phyloP scores from a whole-genome alignment of 148 eudicot species.

The Vaccinium myrtillus region DNA sequence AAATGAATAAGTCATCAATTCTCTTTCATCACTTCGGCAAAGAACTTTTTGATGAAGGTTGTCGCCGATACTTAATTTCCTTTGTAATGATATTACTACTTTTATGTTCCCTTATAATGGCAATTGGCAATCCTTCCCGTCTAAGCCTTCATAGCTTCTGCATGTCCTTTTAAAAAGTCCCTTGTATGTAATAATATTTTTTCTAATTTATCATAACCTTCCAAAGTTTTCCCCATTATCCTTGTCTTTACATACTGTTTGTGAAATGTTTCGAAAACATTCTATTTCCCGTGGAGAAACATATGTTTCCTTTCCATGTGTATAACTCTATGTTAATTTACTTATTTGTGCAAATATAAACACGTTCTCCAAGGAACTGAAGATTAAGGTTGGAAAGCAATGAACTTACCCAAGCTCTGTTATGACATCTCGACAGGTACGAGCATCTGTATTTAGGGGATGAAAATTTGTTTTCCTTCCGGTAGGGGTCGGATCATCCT shows the following conservation, averaged over 20 bases:
- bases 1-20: background rate
- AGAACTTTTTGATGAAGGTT: background rate
- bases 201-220: background rate
- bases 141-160: background rate
- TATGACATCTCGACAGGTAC: conserved; percentile 95
- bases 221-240: background rate
- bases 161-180: background rate
- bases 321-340: background rate
- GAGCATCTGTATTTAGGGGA: conserved; percentile 88
- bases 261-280: background rate
- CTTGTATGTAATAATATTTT: background rate
- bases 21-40: background rate
- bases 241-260: background rate
- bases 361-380: background rate
- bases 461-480: conserved; percentile 55
- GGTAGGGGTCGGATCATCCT: conserved; percentile 54
- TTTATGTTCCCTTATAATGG: background rate
- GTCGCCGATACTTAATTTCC: background rate
- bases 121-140: background rate
- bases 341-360: background rate
- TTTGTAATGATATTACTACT: background rate
- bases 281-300: background rate
- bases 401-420: conserved; percentile 81
- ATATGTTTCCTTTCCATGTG: background rate
- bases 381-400: background rate